Evolutionary conservation across 176 grass and related monocot species (phyloP).

Genomic region (Miscanthus lutarioriparius): DNA sequence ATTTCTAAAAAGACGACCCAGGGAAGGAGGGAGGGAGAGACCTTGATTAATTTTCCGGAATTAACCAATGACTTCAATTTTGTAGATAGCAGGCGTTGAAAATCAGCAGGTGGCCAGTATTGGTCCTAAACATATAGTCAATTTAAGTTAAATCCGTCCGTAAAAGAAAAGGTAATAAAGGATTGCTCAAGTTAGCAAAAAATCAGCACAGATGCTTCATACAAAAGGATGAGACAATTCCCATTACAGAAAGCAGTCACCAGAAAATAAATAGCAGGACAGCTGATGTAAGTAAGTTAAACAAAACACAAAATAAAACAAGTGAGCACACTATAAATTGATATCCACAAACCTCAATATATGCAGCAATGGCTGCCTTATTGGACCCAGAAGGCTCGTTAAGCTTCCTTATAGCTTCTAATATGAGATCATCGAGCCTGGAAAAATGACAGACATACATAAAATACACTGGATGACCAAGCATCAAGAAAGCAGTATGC

Average conservation of each 20-base stretch:
- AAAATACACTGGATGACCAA: constrained; percentile 22
- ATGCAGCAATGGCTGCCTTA: constrained; percentile 63
- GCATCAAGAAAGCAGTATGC: constrained; percentile 1
- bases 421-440: constrained; percentile 81
- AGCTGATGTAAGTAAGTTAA: not conserved
- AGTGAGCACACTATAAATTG: not conserved
- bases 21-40: constrained; percentile 15
- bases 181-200: not conserved
- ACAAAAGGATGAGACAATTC: constrained; percentile 11
- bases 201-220: not conserved
- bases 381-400: constrained; percentile 70
- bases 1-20: not conserved
- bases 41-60: constrained; percentile 78
- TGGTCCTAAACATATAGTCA: constrained; percentile 59
- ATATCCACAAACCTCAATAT: constrained; percentile 69
- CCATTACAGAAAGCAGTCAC: not conserved
- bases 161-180: constrained; percentile 14
- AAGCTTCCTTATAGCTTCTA: constrained; percentile 78
- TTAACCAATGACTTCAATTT: constrained; percentile 71
- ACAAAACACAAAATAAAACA: constrained; percentile 16
- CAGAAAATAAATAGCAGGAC: constrained; percentile 5
- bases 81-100: constrained; percentile 62
- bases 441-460: constrained; percentile 13
- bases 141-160: constrained; percentile 22
- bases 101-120: constrained; percentile 69